Base-by-base conservation (phyloP, 176 grass and related monocot genomes). In the Ananas comosus region DNA sequence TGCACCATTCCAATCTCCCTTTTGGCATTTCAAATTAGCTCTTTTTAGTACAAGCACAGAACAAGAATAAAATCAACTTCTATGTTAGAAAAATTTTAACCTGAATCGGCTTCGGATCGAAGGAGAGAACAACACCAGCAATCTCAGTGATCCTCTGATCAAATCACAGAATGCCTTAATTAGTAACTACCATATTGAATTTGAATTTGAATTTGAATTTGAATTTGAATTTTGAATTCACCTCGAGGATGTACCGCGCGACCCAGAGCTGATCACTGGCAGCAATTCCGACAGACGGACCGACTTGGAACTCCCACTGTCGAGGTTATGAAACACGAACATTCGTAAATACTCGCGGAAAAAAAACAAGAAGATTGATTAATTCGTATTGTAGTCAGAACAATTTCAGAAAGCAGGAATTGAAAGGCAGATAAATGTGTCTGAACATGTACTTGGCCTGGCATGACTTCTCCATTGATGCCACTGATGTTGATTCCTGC, bases 401-500 rank as follows among this genome's bases (percentile, higher is more conserved):
- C 13, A 64, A 50, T 3, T 48, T 11, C 18, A 24, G 42, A 23
- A 13, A 49, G 7, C 1, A 1, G 33, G 33, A 42, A 42, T 42
- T 42, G 1, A 42, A 42, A 7, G 5, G 5, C 33, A 7, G 33
- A 42, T 42, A 42, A 42, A 42, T 42, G 5, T 42, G 33, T 42
- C 6, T 22, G 64, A 19, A 51, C 10, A 17, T 22, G 5, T 76
- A 96, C 92, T 83, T 96, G 93, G 5, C 89, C 93, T 17, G 93
- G 93, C 93, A 96, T 96, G 77, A 96, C 93, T 84, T 96, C 93
- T 68, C 89, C 93, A 48, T 96, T 96, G 86, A 96, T 96, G 58
- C 93, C 93, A 58, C 93, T 96, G 71, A 96, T 96, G 76, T 92
- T 92, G 81, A 92, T 85, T 16, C 93, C 93, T 33, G 93, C 79